Base-by-base conservation (phyloP, 768 basidiomycete species). In the Phylloporus sp. region DNA sequence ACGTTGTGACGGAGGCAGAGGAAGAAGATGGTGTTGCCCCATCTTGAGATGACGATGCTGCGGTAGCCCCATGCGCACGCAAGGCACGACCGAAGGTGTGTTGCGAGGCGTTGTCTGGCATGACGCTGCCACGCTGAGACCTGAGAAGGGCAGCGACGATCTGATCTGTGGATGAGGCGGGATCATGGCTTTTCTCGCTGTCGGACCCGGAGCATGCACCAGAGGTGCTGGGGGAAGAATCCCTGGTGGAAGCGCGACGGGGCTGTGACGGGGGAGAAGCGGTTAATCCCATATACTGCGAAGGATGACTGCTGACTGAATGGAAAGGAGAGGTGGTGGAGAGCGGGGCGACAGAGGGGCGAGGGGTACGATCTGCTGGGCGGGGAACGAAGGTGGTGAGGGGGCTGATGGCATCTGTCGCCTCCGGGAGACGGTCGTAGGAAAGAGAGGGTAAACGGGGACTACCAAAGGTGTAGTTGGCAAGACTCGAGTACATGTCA, bases 81-180 rank as follows among this genome's bases (percentile, higher is more conserved):
- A 73, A 74, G 11, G 75, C 76, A 45, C 63, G 69, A 49, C 76
- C 81, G 50, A 79, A 79, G 1, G 79, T 80, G 57, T 77, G 71
- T 51, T 70, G 73, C 13, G 79, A 81, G 26, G 73, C 72, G 8
- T 73, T 69, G 62, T 81, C 79, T 7, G 70, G 45, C 46, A 65
- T 50, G 59, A 70, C 51, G 28, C 50, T 58, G 54, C 45, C 57
- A 68, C 50, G 65, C 45, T 35, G 68, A 46, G 55, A 27, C 35
- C 39, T 48, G 42, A 31, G 53, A 47, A 43, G 51, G 44, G 60
- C 57, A 54, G 52, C 55, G 60, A 50, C 59, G 64, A 55, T 50
- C 53, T 46, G 67, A 64, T 59, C 71, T 63, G 49, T 62, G 56
- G 60, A 68, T 68, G 55, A 57, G 70, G 61, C 66, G 69, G 52